Evolutionary conservation across 225 moss, liverwort and hornwort genomes (phyloP), one percentile per base, ranked within the genome.

Genomic region (Thuidium tamariscinum): DNA sequence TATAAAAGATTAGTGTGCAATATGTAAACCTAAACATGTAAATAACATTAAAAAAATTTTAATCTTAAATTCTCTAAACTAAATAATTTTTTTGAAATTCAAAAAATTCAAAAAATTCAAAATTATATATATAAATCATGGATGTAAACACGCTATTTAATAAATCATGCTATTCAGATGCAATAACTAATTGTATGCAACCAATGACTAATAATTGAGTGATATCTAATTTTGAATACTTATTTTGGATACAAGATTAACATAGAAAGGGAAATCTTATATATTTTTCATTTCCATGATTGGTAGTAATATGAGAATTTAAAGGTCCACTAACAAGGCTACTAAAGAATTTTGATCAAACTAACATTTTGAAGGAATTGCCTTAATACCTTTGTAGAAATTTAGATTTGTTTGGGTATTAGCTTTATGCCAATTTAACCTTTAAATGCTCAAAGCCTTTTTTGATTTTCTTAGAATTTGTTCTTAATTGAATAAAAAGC

Each of bases 301-400:
- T 51, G 34, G 2, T 21, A 34, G 34, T 51, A 13, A 52, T 51
- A 52, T n/a, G 13, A 51, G n/a, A 52, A 22, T 74, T 22, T n/a
- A 52, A 9, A 34, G 20, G n/a, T 74, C 3, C 3, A n/a, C 0
- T n/a, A 0, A 14, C 1, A 74, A n/a, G n/a, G 9, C 13, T 22
- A 52, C 9, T 52, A 23, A n/a, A 23, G 15, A 52, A 75, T 23
- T n/a, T 5, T 14, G 9, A 5, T 22, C 23, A n/a, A 15, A 14
- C n/a, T 9, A n/a, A 52, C 23, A 75, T n/a, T 75, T 22, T 9
- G 5, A 21, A 74, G 3, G 5, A 49, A 74, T 34, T 74, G 21
- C 20, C 21, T 51, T 1, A 11, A 32, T 4, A 34, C 8, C 34
- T 34, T n/a, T 74, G 22, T 5, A 51, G 5, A 74, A 51, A 34